phyloP scores from a whole-genome alignment of 2,329 filamentous ascomycete genomes.

The Coniochaeta sp. region DNA sequence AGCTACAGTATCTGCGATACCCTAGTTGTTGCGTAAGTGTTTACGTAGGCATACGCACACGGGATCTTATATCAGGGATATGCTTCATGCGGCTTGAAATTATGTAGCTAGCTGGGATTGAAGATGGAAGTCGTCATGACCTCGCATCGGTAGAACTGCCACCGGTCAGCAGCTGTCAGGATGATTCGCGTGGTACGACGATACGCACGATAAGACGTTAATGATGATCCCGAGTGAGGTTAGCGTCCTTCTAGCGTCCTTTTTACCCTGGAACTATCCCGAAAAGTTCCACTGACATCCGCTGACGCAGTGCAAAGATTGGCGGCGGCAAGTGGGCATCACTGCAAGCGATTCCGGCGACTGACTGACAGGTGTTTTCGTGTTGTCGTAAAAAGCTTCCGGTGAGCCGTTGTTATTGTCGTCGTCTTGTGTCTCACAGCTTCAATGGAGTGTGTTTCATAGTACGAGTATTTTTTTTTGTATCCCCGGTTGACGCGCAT shows the following conservation, averaged over 20 bases:
- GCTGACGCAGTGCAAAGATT: neutral
- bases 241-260: neutral
- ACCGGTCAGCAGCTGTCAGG: neutral
- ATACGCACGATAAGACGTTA: neutral
- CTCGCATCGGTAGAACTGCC: neutral
- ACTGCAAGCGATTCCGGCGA: neutral
- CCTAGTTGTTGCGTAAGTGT: conserved; percentile 4
- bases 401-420: neutral
- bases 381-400: neutral
- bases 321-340: neutral
- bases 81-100: neutral
- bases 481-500: neutral
- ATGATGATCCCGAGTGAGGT: neutral
- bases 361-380: neutral
- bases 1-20: conserved; percentile 6
- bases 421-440: neutral
- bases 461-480: neutral
- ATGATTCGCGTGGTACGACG: neutral
- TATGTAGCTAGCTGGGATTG: neutral
- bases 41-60: conserved; percentile 3
- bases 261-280: neutral
- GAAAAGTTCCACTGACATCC: neutral
- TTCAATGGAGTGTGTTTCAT: neutral
- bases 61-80: conserved; percentile 8
- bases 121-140: neutral